phyloP scores from a whole-genome alignment of 805 yeast species.

The Hanseniaspora taiwanica region DNA sequence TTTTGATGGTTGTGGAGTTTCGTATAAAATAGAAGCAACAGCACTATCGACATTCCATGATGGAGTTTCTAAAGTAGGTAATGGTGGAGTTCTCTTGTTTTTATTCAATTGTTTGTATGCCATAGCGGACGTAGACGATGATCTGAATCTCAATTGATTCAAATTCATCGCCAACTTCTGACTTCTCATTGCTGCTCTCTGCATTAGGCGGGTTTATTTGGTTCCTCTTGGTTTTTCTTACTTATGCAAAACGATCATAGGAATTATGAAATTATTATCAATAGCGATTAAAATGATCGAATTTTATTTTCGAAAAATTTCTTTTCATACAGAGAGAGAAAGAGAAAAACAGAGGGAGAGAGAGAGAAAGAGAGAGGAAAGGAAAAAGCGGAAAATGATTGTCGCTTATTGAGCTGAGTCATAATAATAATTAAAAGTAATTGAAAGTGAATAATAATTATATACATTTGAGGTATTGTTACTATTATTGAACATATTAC shows the following conservation, averaged over 20 bases:
- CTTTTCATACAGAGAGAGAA: neutral
- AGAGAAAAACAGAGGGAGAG: too few species aligned
- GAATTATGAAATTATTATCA: neutral
- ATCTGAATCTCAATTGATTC: slow-evolving; percentile 8
- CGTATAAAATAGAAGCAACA: slow-evolving; percentile 87
- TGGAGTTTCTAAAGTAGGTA: slow-evolving; percentile 89
- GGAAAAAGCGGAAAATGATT: too few species aligned
- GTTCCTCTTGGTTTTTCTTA: neutral
- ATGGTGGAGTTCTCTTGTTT: slow-evolving; percentile 73
- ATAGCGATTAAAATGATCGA: neutral
- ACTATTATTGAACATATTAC: too few species aligned
- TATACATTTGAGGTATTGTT: too few species aligned
- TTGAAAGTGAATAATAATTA: too few species aligned
- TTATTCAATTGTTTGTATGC: slow-evolving; percentile 89
- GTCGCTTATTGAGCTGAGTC: too few species aligned
- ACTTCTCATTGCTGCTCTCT: slow-evolving; percentile 1
- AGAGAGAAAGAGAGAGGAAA: too few species aligned
- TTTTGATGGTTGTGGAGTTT: slow-evolving; percentile 41
- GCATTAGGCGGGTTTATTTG: neutral
- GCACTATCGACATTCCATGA: slow-evolving; percentile 95
- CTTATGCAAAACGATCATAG: neutral
- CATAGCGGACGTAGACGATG: slow-evolving; percentile 81
- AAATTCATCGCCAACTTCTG: slow-evolving; percentile 2
- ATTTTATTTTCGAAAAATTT: neutral
- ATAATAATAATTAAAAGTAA: too few species aligned